Base-by-base conservation (phyloP, 495 filamentous ascomycete species). In the Wilcoxina mikolae region DNA sequence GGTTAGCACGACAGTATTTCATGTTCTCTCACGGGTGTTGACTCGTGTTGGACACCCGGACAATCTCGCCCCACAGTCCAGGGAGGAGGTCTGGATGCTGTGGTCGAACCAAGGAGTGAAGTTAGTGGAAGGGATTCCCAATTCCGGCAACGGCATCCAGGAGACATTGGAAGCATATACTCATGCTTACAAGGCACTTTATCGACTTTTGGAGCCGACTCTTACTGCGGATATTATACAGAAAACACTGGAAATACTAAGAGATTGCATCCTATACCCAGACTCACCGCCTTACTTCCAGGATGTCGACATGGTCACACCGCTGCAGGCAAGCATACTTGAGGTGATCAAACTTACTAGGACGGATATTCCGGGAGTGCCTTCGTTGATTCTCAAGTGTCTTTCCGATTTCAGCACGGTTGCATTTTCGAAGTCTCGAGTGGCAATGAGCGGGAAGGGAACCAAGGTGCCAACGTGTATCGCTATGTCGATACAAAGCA, bases 251-350 rank as follows among this genome's bases (percentile, higher is more conserved):
- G 56, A 68, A 7, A 72, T 81, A 54, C 64, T 85, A 24, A 69
- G 68, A 63, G 69, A 68, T 69, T 88, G 82, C 61, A 78, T 71
- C 59, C 74, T 69, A 70, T 83, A 70, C 64, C 91, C 87, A 3
- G 80, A 85, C 23, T 76, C 77, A n/a, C 76, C 82, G 1, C 70
- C 77, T 15, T 95, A 95, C 62, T 81, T 84, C 29, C 79, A 78
- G 29, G 91, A 95, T 68, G 72, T 87, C n/a, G 89, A 95, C 49
- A 80, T 79, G 53, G 74, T 84, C 55, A 95, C 88, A 1, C 75
- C 78, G 7, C 67, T 98, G 5, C 91, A 98, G 64, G 76, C 68
- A 10, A 73, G 82, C 58, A 79, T 90, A 15, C 68, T 91, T 12
- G 80, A 86, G 22, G 80, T 77, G 35, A 70, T 93, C 35, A 82